Evolutionary conservation across 371 early-diverging fungal species (phyloP), one percentile per base, ranked within the genome.

Genomic region (Entomophthora muscae): DNA sequence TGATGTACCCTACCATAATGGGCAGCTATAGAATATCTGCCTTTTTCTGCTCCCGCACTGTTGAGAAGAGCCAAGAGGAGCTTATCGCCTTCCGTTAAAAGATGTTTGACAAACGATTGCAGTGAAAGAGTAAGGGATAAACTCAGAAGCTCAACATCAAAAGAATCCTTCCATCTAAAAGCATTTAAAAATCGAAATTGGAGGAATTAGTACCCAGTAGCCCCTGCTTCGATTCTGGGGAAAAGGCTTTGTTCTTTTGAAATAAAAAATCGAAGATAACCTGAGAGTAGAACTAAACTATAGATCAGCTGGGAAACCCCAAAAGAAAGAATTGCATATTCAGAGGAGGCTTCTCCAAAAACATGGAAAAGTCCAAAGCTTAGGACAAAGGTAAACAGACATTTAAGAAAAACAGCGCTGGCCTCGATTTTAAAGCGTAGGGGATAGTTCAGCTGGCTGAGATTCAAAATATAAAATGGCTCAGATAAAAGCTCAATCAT

Each of bases 21-120:
- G 24, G 83, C 73, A 1, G 33, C 61, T 21, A 42, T 12, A 17
- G 33, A 23, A 51, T 28, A 61, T 5, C 42, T 22, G 7, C 61
- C 61, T 51, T 61, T 61, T 0, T 33, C n/a, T 10, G n/a, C 22
- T 10, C 42, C 42, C 10, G 42, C 17, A 26, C 33, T 61, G 61
- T 30, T 42, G 24, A 33, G 22, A 61, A 33, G 3, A 2, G 90
- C 72, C 66, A 93, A 78, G 42, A 92, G 68, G 76, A 95, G 83
- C 70, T 89, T 91, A 71, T 97, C 98, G 17, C 95, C 98, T 71
- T 93, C 93, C 0, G 96, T 95, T 57, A 97, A 69, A 1, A 95
- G 63, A 66, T 93, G 91, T 69, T 97, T 97, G 27, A 95, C 71
- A 5, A 91, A 61, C 0, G 93, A 89, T 69, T 96, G 96, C 2